Evolutionary conservation across 192 early-diverging fungal genomes (phyloP), one percentile per base, ranked within the genome.

Genomic region (Borealophlyctis nickersoniae): DNA sequence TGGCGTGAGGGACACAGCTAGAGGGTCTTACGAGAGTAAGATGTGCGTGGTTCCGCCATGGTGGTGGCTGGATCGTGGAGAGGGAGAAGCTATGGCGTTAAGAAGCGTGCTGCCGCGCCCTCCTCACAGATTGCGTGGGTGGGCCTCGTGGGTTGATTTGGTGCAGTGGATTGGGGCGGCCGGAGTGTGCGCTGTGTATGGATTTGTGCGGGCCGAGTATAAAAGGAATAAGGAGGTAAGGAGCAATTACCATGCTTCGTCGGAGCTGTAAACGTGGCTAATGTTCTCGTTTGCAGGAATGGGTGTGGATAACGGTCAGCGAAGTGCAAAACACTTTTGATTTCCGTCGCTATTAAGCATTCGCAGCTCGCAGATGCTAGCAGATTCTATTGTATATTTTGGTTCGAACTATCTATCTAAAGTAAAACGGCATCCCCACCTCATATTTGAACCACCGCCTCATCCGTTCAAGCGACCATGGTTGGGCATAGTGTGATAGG

Each of bases 321-420:
- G 60, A 76, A 57, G 69, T 76, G 19, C 75, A 76, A 48, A 65
- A 58, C 45, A 73, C 68, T 7, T 76, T 76, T 61, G 73, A 70
- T 58, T 75, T 75, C 36, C 55, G 73, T 4, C 67, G 67, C 16
- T 60, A 58, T 58, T 66, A 24, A 45, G 39, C 19, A 19, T 45
- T 45, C n/a, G n/a, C n/a, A n/a, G n/a, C n/a, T n/a, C n/a, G n/a
- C n/a, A n/a, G n/a, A n/a, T n/a, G n/a, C n/a, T n/a, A n/a, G n/a
- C n/a, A n/a, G n/a, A n/a, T n/a, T n/a, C n/a, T n/a, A n/a, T n/a
- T n/a, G n/a, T n/a, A n/a, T n/a, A n/a, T n/a, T n/a, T n/a, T n/a
- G n/a, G n/a, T n/a, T n/a, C n/a, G n/a, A n/a, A n/a, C n/a, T n/a
- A n/a, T n/a, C n/a, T n/a, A n/a, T n/a, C n/a, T n/a, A n/a, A n/a